These are phyloP conservation scores for Rhodotorula graminis DNA, from an alignment of 768 basidiomycete species.

Conservation along the genomic window DNA sequence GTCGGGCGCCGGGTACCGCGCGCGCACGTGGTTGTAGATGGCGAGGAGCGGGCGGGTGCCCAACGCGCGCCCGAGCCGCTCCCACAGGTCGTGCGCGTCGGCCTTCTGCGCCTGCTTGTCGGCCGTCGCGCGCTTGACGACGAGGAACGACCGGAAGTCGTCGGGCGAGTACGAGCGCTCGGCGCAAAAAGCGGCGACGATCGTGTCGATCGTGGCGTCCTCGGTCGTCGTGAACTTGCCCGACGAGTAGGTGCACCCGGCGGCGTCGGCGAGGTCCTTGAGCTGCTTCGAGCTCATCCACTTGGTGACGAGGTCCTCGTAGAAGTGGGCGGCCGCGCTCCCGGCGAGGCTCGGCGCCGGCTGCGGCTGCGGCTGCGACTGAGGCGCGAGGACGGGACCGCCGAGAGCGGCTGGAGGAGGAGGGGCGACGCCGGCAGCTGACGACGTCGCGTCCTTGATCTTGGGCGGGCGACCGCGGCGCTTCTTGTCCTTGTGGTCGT, in stretches of 20 bases:
- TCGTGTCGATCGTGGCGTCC: conserved; percentile 23
- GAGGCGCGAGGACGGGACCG: too few species aligned
- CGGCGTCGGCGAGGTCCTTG: conserved; percentile 21
- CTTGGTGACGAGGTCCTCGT: conserved; percentile 17
- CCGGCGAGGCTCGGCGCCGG: not conserved
- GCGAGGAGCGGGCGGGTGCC: conserved; percentile 24
- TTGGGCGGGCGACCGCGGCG: not conserved
- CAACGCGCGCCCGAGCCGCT: conserved; percentile 14
- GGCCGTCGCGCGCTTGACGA: conserved; percentile 3
- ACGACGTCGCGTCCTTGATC: not conserved
- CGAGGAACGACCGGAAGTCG: conserved; percentile 19
- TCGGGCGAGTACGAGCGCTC: conserved; percentile 1
- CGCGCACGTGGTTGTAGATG: conserved; percentile 36
- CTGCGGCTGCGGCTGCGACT: too few species aligned
- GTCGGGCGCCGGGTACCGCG: conserved; percentile 16
- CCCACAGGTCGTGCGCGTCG: conserved; percentile 26
- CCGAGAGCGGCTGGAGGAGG: too few species aligned
- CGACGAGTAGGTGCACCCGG: conserved; percentile 26
- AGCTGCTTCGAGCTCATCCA: conserved; percentile 30
- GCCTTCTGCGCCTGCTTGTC: not conserved
- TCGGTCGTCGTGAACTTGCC: conserved; percentile 36
- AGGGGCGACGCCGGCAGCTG: too few species aligned
- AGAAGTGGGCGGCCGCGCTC: conserved; percentile 2
- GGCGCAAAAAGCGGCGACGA: conserved; percentile 20
- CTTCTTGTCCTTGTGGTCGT: not conserved